Evolutionary conservation across 2,329 filamentous ascomycete species (phyloP), one percentile per base, ranked within the genome.

Genomic region (Akanthomyces dipterigenus): DNA sequence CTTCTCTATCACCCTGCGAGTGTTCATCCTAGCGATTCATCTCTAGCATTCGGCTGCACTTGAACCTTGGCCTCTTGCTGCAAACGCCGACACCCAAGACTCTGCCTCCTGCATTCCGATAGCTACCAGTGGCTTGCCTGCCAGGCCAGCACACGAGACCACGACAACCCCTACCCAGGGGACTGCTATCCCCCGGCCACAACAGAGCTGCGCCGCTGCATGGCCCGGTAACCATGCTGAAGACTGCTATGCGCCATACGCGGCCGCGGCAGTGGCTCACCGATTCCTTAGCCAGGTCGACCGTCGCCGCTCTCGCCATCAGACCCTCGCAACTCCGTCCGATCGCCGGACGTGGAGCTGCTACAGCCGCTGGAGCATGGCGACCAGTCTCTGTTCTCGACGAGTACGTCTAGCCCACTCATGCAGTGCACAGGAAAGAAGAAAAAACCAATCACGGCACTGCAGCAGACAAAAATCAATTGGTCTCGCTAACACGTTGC

Each of bases 301-400:
- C 31, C 26, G 20, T 46, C 16, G n/a, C 42, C 11, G 49, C 50
- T 22, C 20, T 20, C 6, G 54, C 54, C 16, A 12, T 18, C 38
- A 40, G 24, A 28, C 43, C 59, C 18, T 51, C 36, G 36, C 26
- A 28, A 38, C 53, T 9, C 18, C 40, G 48, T 57, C 48, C 46
- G 54, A n/a, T 16, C 7, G 60, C 60, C 60, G 54, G 53, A 49
- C 53, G 46, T 24, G 60, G 53, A 53, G 62, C 62, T 42, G 62
- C 62, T 22, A 63, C 62, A 2, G 51, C 62, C 22, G 48, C 62
- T 8, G 57, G 31, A 11, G 43, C 62, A 3, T 88, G 85, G 85
- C 80, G 86, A 63, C 85, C 85, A 3, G 82, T 85, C 55, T 84
- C 84, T 62, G 81, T 86, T 26, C 73, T 88, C 18, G 85, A 88